Conservation (phyloP, 1,139 yeast genomes). For the Pichia sp. region DNA sequence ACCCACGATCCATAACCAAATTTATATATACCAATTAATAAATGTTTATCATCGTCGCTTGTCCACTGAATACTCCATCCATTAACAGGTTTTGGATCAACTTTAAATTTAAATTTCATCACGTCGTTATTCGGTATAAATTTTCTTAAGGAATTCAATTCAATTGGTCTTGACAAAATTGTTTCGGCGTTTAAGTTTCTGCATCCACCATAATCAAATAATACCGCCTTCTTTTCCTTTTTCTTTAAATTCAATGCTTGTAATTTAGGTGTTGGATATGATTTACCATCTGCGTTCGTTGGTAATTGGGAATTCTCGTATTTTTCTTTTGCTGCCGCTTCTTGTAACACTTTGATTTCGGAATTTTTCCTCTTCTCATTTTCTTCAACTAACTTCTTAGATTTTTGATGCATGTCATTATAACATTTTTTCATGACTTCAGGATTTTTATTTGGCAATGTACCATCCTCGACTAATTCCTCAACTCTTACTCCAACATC, state of each 20-base stretch:
- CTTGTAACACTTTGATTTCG: constrained; percentile 53
- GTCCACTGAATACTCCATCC: constrained; percentile 93
- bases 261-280: constrained; percentile 36
- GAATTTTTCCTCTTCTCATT: constrained; percentile 61
- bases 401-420: constrained; percentile 56
- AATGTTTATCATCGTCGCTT: constrained; percentile 74
- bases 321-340: constrained; percentile 54
- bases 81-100: constrained; percentile 69
- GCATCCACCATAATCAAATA: constrained; percentile 85
- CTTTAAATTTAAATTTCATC: constrained; percentile 49
- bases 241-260: constrained; percentile 47
- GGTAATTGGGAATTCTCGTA: constrained; percentile 28
- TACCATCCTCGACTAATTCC: constrained; percentile 82
- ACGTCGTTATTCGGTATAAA: constrained; percentile 56
- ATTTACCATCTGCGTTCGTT: constrained; percentile 31
- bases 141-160: constrained; percentile 59
- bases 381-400: constrained; percentile 55
- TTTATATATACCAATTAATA: constrained; percentile 79
- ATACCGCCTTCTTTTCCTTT: constrained; percentile 79
- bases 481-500: constrained; percentile 80
- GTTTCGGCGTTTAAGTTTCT: constrained; percentile 89
- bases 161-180: constrained; percentile 73
- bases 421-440: constrained; percentile 75
- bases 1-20: constrained; percentile 97
- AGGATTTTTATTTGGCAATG: constrained; percentile 78